Conservation (phyloP, 495 filamentous ascomycete genomes). For the Xylaria sp. region DNA sequence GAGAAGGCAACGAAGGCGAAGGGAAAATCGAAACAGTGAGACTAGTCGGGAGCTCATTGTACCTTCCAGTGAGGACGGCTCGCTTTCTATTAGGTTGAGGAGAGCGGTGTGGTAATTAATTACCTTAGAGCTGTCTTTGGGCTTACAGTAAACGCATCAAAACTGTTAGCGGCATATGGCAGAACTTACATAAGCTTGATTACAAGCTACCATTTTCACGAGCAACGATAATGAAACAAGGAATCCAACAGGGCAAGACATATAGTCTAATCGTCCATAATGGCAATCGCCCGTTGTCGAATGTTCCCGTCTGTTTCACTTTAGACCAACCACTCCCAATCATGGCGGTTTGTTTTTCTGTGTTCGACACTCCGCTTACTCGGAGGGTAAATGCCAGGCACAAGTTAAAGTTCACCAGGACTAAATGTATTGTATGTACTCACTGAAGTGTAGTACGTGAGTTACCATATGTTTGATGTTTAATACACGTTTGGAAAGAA, state of each 20-base stretch:
- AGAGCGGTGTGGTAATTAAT: background rate
- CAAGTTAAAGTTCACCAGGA: background rate
- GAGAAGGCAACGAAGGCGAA: slow-evolving; percentile 54
- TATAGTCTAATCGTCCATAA: background rate
- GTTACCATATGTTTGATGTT: background rate
- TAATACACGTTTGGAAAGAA: background rate
- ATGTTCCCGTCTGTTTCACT: background rate
- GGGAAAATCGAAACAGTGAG: slow-evolving; percentile 44
- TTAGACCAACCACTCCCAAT: background rate
- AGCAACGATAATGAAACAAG: background rate
- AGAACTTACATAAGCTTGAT: background rate
- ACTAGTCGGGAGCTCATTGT: slow-evolving; percentile 1
- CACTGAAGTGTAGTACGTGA: background rate
- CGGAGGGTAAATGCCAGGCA: background rate
- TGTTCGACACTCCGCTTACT: background rate
- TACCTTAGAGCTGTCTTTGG: background rate
- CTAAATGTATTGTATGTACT: background rate
- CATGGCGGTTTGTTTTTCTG: background rate
- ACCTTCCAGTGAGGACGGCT: background rate
- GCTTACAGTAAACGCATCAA: background rate
- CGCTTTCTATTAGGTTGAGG: background rate
- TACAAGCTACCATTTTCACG: background rate
- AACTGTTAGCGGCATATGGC: background rate
- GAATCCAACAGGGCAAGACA: background rate
- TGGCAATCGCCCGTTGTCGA: background rate